phyloP scores from a whole-genome alignment of 805 yeast species.

The Schizosaccharomyces octosporus region DNA sequence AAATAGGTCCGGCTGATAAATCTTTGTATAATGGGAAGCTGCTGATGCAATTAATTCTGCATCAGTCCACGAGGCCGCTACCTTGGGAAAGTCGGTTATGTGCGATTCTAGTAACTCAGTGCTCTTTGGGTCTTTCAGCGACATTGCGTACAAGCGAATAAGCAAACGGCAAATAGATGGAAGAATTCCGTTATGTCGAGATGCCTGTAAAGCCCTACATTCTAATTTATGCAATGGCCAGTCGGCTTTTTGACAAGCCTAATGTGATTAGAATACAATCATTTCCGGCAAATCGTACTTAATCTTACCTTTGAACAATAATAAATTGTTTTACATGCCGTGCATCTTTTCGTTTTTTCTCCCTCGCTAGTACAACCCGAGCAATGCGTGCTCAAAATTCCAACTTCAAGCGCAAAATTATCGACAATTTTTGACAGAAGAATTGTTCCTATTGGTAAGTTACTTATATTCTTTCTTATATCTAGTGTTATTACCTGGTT shows the following conservation, averaged over 20 bases:
- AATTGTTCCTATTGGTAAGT: background rate
- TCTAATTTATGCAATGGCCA: background rate
- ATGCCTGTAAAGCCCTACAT: background rate
- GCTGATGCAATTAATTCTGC: background rate
- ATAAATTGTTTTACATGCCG: background rate
- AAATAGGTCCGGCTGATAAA: background rate
- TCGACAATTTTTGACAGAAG: background rate
- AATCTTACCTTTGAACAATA: background rate
- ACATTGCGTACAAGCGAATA: background rate
- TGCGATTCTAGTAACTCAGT: background rate
- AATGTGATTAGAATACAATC: background rate
- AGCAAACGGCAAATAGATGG: background rate
- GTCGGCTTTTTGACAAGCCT: background rate
- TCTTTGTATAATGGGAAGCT: background rate
- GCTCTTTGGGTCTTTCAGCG: background rate
- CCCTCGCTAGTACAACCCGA: background rate
- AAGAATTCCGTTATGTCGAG: background rate
- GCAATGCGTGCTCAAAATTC: background rate
- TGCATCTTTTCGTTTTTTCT: background rate
- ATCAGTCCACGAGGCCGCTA: background rate
- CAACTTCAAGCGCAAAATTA: background rate
- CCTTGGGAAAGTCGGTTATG: background rate
- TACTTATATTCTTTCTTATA: background rate
- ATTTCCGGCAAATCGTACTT: background rate
- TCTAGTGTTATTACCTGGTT: background rate